A percentile compares a stretch with the other conserved stretches of the same genome.
Evolutionary conservation across 176 grass and related monocot genomes (phyloP).

Genomic region (Areca catechu): DNA sequence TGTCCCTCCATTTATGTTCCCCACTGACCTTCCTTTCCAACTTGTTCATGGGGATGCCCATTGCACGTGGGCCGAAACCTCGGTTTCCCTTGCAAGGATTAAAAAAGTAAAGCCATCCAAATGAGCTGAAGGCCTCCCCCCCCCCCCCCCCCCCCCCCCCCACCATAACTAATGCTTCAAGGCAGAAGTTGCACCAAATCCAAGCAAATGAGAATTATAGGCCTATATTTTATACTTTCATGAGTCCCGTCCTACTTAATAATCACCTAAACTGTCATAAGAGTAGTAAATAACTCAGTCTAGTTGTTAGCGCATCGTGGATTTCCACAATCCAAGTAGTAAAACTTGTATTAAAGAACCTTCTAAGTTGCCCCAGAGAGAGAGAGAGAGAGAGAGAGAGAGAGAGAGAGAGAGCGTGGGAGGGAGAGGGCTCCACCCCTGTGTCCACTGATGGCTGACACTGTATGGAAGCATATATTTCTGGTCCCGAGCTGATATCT

Average conservation of each 20-base stretch:
- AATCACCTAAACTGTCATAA: background rate
- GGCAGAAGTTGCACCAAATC: constrained; percentile 3
- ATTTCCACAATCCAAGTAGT: constrained; percentile 23
- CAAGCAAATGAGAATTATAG: constrained; percentile 9
- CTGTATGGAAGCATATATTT: constrained; percentile 1
- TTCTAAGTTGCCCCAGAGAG: background rate
- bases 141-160: no score
- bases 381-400: constrained; percentile 1
- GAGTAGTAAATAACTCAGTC: constrained; percentile 24
- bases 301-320: constrained; percentile 33
- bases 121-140: constrained; percentile 19
- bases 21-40: no score
- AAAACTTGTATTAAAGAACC: constrained; percentile 5
- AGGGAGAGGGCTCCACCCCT: no score
- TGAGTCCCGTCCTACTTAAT: background rate
- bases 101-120: background rate
- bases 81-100: constrained; percentile 2
- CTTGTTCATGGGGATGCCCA: background rate
- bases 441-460: no score
- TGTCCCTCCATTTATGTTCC: no score
- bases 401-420: background rate
- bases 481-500: constrained; percentile 2
- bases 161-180: constrained; percentile 8
- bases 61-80: constrained; percentile 35
- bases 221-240: constrained; percentile 1